Base-by-base conservation (phyloP, 495 filamentous ascomycete species). In the Polyplosphaeria fusca region DNA sequence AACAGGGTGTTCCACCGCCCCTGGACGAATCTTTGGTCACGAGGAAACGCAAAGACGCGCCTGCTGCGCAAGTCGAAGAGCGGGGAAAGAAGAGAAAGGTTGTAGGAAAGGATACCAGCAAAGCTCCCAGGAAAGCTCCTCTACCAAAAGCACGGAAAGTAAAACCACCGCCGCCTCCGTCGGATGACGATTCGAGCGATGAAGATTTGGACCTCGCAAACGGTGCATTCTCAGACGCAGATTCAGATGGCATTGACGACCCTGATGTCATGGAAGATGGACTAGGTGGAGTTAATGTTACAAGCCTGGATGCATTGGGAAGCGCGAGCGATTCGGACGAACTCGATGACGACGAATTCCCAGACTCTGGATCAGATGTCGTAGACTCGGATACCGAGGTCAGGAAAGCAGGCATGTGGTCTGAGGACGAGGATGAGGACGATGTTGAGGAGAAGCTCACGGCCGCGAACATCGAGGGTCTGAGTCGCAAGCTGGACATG, bases 391-490 rank as follows among this genome's bases (percentile, higher is more conserved):
- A 73, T 44, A 44, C 43, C 22, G 68, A 70, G 18, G 54, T 57
- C 39, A 74, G 48, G 71, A 59, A 74, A 44, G 71, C 42, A 37
- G 68, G 64, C 32, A 86, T 93, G 74, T 98, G 95, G 76, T 97
- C 93, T 0, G 92, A 96, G 52, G 93, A 98, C 65, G 91, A 96
- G 68, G 89, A 92, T 55, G 83, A 89, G 35, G 88, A 85, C 0
- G 91, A 95, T 63, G 86, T 84, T 2, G 91, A 95, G 70, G 90
- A 96, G 74, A 86, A 82, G 67, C 77, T 98, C 51, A 98, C 90
- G 2, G 94, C 93, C 0, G 94, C 93, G 41, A 98, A 98, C 65
- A 98, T 98, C 52, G 92, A 84, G 63, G 93, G 93, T 35, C 74
- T 98, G 42, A 90, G 93, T 32, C 78, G 80, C 53, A 89, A 88